These are phyloP conservation scores for Yarrowia phangngaensis DNA, from an alignment of 805 yeast genomes.

Conservation along the genomic window DNA sequence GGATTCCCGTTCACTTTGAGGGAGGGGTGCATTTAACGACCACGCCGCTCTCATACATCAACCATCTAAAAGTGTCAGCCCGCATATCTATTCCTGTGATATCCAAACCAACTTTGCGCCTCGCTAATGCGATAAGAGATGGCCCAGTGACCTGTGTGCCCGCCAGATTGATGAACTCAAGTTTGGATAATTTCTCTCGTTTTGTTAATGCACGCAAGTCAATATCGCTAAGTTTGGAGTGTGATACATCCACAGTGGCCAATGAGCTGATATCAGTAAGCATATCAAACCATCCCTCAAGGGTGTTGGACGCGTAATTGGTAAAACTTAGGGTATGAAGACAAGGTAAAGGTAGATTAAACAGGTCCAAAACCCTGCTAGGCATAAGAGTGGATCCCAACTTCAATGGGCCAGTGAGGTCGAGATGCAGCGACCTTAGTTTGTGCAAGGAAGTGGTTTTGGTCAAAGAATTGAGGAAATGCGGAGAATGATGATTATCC, in stretches of 20 bases:
- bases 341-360: background rate
- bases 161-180: background rate
- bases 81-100: conserved; percentile 16
- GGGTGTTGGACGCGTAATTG: conserved; percentile 1
- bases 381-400: conserved; percentile 9
- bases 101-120: background rate
- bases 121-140: background rate
- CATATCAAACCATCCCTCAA: conserved; percentile 11
- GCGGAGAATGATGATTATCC: conserved; percentile 23
- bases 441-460: conserved; percentile 2
- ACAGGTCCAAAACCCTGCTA: background rate
- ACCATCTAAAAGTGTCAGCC: conserved; percentile 9
- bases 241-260: conserved; percentile 4
- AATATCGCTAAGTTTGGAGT: conserved; percentile 4
- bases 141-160: conserved; percentile 12
- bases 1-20: no score
- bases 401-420: conserved; percentile 5
- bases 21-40: no score
- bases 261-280: conserved; percentile 5
- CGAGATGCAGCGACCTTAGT: conserved; percentile 9
- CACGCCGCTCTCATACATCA: conserved; percentile 6
- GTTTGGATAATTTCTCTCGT: background rate
- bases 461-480: conserved; percentile 20
- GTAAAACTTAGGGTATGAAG: conserved; percentile 3
- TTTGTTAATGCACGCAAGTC: conserved; percentile 2